Evolutionary conservation across 2,329 filamentous ascomycete genomes (phyloP).

Genomic region (Plenodomus tracheiphilus): DNA sequence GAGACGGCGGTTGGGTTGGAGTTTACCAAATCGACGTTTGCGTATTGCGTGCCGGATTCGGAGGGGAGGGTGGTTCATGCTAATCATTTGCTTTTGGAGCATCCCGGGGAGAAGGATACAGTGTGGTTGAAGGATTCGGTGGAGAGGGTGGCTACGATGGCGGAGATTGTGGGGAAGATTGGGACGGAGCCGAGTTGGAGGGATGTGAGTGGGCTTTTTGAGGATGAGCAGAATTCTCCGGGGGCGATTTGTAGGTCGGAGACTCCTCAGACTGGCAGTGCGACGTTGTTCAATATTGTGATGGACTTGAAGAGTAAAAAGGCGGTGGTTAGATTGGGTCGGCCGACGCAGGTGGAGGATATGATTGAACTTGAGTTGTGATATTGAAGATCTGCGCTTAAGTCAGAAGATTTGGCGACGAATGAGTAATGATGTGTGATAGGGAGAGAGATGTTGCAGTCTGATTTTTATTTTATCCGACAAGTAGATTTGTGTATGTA

Average conservation of each 20-base stretch:
- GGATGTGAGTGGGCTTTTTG: constrained; percentile 42
- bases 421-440: neutral
- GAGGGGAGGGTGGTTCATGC: constrained; percentile 46
- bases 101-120: constrained; percentile 45
- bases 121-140: constrained; percentile 50
- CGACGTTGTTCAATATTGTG: constrained; percentile 43
- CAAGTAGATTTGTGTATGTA: no score
- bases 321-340: constrained; percentile 34
- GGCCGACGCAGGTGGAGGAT: constrained; percentile 36
- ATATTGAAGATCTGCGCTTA: neutral
- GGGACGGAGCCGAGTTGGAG: constrained; percentile 29
- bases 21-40: constrained; percentile 46
- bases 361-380: constrained; percentile 25
- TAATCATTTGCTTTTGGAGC: constrained; percentile 49
- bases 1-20: constrained; percentile 55
- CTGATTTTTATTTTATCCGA: neutral
- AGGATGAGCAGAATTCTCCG: constrained; percentile 48
- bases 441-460: neutral
- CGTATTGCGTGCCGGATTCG: constrained; percentile 40
- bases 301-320: constrained; percentile 41
- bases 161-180: constrained; percentile 30
- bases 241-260: constrained; percentile 36
- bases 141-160: constrained; percentile 44
- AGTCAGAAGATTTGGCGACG: neutral
- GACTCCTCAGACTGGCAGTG: constrained; percentile 31